These are phyloP conservation scores for Pouteria campechiana DNA, from an alignment of 179 eudicot species.

Conservation along the genomic window DNA sequence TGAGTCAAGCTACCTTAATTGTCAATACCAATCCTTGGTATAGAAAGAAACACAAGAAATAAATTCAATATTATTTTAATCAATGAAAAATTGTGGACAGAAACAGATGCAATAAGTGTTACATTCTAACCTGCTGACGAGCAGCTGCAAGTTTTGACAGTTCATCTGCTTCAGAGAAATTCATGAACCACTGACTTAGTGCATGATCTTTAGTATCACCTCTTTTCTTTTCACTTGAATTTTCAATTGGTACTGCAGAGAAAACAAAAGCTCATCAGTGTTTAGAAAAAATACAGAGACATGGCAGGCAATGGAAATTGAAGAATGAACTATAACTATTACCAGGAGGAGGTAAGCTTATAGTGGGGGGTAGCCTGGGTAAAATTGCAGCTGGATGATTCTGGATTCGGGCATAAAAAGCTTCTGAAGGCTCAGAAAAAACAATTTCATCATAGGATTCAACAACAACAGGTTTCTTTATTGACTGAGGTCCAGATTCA, in stretches of 20 bases:
- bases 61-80: no score
- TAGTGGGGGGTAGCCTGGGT: slow-evolving; percentile 38
- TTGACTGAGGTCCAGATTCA: slow-evolving; percentile 54
- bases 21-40: no score
- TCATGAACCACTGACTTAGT: slow-evolving; percentile 54
- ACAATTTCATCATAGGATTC: slow-evolving; percentile 83
- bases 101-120: background rate
- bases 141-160: slow-evolving; percentile 71
- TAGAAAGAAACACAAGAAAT: no score
- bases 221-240: slow-evolving; percentile 24
- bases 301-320: background rate
- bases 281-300: background rate
- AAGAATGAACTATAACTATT: no score
- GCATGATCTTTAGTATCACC: slow-evolving; percentile 53
- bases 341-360: slow-evolving; percentile 40
- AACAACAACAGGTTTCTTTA: slow-evolving; percentile 68
- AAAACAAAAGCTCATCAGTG: background rate
- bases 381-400: slow-evolving; percentile 66
- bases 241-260: slow-evolving; percentile 29
- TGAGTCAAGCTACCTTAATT: no score
- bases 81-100: background rate
- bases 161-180: slow-evolving; percentile 74
- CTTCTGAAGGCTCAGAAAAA: slow-evolving; percentile 52
- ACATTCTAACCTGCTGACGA: slow-evolving; percentile 48
- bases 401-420: slow-evolving; percentile 49